Conservation (phyloP, 345 rosid species). For the Kandelia obovata region DNA sequence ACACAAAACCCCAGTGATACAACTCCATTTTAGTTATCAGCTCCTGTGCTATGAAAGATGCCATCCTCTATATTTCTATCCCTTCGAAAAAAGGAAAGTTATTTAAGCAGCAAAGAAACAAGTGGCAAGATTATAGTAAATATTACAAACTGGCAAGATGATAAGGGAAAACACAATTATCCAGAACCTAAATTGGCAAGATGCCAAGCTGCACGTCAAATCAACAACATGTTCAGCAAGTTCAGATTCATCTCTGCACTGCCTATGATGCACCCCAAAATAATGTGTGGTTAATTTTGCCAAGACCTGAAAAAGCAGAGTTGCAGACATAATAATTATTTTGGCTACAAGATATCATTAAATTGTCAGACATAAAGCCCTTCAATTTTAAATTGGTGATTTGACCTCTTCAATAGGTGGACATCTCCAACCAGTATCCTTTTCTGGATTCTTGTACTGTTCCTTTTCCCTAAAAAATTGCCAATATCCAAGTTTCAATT, state of each 20-base stretch:
- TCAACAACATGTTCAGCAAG: slow-evolving; percentile 85
- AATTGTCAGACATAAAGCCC: neutral
- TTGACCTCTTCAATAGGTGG: slow-evolving; percentile 90
- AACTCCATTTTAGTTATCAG: too few relatives aligned
- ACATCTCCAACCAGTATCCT: slow-evolving; percentile 48
- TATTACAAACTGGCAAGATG: neutral
- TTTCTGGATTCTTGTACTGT: slow-evolving; percentile 65
- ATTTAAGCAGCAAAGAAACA: neutral
- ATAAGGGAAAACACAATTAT: neutral
- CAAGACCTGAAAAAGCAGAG: slow-evolving; percentile 43
- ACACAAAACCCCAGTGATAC: too few relatives aligned
- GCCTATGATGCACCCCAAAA: slow-evolving; percentile 71
- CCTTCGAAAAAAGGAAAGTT: neutral
- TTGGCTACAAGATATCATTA: neutral
- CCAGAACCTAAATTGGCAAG: slow-evolving; percentile 75
- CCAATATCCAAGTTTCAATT: slow-evolving; percentile 12
- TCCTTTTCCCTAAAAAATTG: slow-evolving; percentile 64
- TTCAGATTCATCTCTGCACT: slow-evolving; percentile 89
- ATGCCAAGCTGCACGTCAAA: slow-evolving; percentile 76
- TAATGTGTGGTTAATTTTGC: slow-evolving; percentile 73
- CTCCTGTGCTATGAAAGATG: too few relatives aligned
- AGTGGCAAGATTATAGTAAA: too few relatives aligned
- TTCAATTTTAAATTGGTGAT: slow-evolving; percentile 11
- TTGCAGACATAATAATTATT: slow-evolving; percentile 3
- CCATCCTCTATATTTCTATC: too few relatives aligned